Evolutionary conservation across 306 rosid genomes (phyloP), one percentile per base, ranked within the genome.

Genomic region (Ammopiptanthus mongolicus): DNA sequence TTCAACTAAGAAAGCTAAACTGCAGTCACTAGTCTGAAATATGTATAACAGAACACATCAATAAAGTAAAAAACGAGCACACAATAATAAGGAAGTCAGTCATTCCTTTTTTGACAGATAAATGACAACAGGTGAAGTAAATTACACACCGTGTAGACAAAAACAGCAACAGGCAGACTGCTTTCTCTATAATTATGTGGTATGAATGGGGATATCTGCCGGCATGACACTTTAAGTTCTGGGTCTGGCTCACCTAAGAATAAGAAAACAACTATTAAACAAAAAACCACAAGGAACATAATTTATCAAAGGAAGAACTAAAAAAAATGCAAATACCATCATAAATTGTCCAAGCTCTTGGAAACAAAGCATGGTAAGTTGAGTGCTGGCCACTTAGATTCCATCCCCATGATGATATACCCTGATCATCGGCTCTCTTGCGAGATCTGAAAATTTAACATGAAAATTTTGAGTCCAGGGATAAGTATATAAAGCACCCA

Each of bases 351-450:
- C 99, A 95, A 62, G 99, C 97, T 89, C 99, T 95, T 33, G 99
- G 99, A 86, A 95, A 95, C 80, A 95, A 77, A 86, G 99, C 99
- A 80, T 95, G 99, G 84, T 95, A 95, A 56, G 99, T 95, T 77
- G 99, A 95, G 81, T 92, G 97, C 80, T 95, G 97, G 23, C 99
- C 99, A 76, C 47, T 85, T 60, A 95, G 89, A 85, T 95, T 95
- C 99, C 99, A 95, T 53, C 97, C 97, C 99, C 99, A 95, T 12
- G 99, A 95, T 21, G 99, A 90, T 84, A 90, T 82, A 67, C 99
- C 99, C 71, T 88, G 86, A 74, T 95, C 99, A 81, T 81, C 86
- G 50, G 81, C 85, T 83, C 86, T 95, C 88, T 78, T 90, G 78
- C 74, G 75, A 68, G 85, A 76, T 50, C 83, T 79, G 66, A 37